phyloP scores from a whole-genome alignment of 2,329 filamentous ascomycete genomes.

The Pyricularia grisea region DNA sequence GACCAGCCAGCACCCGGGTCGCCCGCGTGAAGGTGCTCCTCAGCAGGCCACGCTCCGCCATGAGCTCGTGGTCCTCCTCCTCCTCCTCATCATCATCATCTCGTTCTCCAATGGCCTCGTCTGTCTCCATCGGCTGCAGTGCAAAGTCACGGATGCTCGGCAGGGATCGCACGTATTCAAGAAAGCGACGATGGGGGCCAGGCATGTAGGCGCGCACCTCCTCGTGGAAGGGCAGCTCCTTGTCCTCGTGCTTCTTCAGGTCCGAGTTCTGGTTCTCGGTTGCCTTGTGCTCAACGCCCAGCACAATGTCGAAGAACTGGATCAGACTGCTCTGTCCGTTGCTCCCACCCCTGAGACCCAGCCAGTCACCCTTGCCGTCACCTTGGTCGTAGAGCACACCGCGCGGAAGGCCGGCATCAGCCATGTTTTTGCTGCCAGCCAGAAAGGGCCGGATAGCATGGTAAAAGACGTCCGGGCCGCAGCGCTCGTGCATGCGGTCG shows the following conservation, averaged over 20 bases:
- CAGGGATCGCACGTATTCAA: constrained; percentile 58
- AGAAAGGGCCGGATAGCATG: constrained; percentile 80
- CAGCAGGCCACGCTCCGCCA: constrained; percentile 31
- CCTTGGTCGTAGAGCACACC: constrained; percentile 81
- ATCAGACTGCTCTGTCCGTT: constrained; percentile 91
- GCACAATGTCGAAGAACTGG: constrained; percentile 82
- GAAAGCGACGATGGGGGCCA: constrained; percentile 68
- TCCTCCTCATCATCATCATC: constrained; percentile 29
- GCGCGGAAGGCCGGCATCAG: constrained; percentile 66
- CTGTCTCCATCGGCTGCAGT: constrained; percentile 23
- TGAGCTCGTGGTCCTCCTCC: constrained; percentile 14
- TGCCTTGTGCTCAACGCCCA: constrained; percentile 67
- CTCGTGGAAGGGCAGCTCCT: constrained; percentile 31
- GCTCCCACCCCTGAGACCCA: constrained; percentile 77
- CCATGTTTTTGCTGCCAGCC: constrained; percentile 90
- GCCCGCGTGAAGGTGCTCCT: constrained; percentile 56
- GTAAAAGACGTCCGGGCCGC: constrained; percentile 82
- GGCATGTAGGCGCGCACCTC: constrained; percentile 90
- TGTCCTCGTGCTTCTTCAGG: constrained; percentile 12
- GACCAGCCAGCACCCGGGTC: constrained; percentile 62
- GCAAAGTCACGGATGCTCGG: constrained; percentile 68
- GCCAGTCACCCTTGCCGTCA: constrained; percentile 55
- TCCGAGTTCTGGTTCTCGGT: constrained; percentile 21
- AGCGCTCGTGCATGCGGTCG: constrained; percentile 80
- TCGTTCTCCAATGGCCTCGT: constrained; percentile 22